Conservation (phyloP, 2,329 filamentous ascomycete genomes). For the Magnaporthiopsis rhizophila region DNA sequence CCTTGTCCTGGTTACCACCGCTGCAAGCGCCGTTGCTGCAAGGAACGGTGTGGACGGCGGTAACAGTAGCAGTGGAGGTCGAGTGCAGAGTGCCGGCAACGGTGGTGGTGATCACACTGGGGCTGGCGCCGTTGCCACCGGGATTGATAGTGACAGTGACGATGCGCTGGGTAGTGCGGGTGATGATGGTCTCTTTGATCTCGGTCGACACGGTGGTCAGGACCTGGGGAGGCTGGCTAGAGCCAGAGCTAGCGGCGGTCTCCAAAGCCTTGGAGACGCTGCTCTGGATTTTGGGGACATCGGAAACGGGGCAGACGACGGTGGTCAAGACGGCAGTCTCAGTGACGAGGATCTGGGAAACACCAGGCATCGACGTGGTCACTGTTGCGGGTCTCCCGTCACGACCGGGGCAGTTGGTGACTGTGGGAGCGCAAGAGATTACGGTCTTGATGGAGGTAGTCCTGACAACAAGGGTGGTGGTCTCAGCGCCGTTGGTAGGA, state of each 20-base stretch:
- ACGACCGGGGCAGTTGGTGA: constrained; percentile 16
- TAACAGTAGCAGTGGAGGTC: constrained; percentile 18
- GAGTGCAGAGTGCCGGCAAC: constrained; percentile 17
- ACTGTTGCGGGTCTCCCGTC: constrained; percentile 29
- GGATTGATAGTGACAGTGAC: constrained; percentile 15
- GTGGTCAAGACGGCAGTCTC: constrained; percentile 29
- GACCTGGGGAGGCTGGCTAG: constrained; percentile 14
- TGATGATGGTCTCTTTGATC: constrained; percentile 26
- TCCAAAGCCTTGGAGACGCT: constrained; percentile 17
- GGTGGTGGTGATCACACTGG: constrained; percentile 17
- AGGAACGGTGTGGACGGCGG: constrained; percentile 7
- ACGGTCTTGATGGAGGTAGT: constrained; percentile 30
- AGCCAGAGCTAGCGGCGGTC: constrained; percentile 16
- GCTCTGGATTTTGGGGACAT: constrained; percentile 28
- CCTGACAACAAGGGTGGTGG: constrained; percentile 23
- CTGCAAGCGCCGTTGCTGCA: constrained; percentile 4
- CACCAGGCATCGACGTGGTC: constrained; percentile 20
- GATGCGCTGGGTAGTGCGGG: constrained; percentile 13
- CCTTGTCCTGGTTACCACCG: background rate
- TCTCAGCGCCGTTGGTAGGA: background rate
- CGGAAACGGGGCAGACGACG: constrained; percentile 34
- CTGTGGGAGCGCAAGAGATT: constrained; percentile 14
- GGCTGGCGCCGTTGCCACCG: constrained; percentile 10
- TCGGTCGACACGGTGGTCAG: constrained; percentile 26
- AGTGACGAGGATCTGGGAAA: constrained; percentile 27